These are phyloP conservation scores for Aspergillus cejpii DNA, from an alignment of 2,329 filamentous ascomycete species.

Conservation along the genomic window DNA sequence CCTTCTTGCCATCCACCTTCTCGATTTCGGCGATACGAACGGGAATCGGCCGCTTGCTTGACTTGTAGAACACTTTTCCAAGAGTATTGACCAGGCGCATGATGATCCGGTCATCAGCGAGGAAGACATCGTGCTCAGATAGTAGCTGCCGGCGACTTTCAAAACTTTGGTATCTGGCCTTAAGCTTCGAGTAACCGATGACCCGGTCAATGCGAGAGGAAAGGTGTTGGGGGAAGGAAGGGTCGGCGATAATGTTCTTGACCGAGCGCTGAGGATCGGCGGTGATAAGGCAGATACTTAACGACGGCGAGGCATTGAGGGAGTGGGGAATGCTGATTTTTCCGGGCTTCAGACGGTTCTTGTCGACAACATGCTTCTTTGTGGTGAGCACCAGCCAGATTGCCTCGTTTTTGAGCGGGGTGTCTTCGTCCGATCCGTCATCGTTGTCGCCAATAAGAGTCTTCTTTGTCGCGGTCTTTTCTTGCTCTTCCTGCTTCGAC, in stretches of 20 bases:
- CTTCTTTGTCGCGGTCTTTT: slow-evolving; percentile 46
- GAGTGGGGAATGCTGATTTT: slow-evolving; percentile 75
- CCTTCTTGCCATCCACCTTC: slow-evolving; percentile 54
- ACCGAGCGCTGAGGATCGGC: slow-evolving; percentile 76
- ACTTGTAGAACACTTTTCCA: slow-evolving; percentile 91
- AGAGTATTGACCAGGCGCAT: slow-evolving; percentile 66
- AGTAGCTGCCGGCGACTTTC: slow-evolving; percentile 79
- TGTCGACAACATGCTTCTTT: slow-evolving; percentile 63
- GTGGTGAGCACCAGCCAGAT: slow-evolving; percentile 58
- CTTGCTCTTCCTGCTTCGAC: slow-evolving; percentile 44
- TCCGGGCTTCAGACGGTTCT: slow-evolving; percentile 71
- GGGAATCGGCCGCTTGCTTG: slow-evolving; percentile 78
- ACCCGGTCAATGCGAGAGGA: slow-evolving; percentile 65
- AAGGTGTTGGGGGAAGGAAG: slow-evolving; percentile 62
- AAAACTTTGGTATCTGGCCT: slow-evolving; percentile 81
- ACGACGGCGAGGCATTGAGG: slow-evolving; percentile 59
- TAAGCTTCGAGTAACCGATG: slow-evolving; percentile 77
- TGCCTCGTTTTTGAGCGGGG: slow-evolving; percentile 44
- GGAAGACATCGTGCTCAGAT: slow-evolving; percentile 83
- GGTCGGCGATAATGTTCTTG: slow-evolving; percentile 76
- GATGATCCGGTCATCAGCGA: slow-evolving; percentile 81
- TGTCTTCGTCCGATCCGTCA: slow-evolving; percentile 41
- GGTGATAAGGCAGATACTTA: slow-evolving; percentile 78
- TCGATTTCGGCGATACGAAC: slow-evolving; percentile 61
- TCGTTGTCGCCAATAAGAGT: slow-evolving; percentile 47